These are phyloP conservation scores for Pulveroboletus sp. DNA, from an alignment of 1,284 basidiomycete genomes.

Conservation along the genomic window DNA sequence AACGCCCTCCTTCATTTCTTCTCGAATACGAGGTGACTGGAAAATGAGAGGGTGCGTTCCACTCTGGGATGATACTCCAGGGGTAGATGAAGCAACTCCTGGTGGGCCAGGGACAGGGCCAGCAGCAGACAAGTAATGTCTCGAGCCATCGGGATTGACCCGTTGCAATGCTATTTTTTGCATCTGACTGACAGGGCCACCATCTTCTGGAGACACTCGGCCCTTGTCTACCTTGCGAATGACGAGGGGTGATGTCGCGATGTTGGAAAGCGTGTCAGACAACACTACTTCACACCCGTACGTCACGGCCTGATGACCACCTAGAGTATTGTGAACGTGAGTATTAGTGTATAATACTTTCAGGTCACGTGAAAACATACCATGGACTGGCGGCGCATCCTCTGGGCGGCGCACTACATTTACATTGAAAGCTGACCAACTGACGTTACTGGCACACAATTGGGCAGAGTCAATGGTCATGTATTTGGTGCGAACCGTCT, in stretches of 20 bases:
- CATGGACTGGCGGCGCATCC: slow-evolving; percentile 54
- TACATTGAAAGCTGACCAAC: slow-evolving; percentile 94
- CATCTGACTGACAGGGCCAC: slow-evolving; percentile 93
- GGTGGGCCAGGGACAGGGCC: slow-evolving; percentile 77
- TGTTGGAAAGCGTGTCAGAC: slow-evolving; percentile 82
- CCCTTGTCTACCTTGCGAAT: slow-evolving; percentile 95
- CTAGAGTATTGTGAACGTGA: slow-evolving; percentile 47
- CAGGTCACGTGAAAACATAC: slow-evolving; percentile 58
- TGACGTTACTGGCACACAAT: slow-evolving; percentile 82
- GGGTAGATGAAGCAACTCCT: slow-evolving; percentile 62
- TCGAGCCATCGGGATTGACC: slow-evolving; percentile 75
- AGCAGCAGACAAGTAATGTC: slow-evolving; percentile 82
- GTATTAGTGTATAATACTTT: slow-evolving; percentile 39
- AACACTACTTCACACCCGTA: slow-evolving; percentile 90
- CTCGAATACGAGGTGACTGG: slow-evolving; percentile 70
- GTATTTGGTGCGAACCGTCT: slow-evolving; percentile 96
- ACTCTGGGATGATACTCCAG: slow-evolving; percentile 71
- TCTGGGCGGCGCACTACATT: slow-evolving; percentile 72
- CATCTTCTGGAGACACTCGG: slow-evolving; percentile 77
- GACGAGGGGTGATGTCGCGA: slow-evolving; percentile 82
- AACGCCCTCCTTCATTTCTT: slow-evolving; percentile 73
- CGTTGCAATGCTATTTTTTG: slow-evolving; percentile 92
- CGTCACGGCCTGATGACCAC: slow-evolving; percentile 79
- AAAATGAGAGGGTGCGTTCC: slow-evolving; percentile 79
- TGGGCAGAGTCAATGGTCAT: slow-evolving; percentile 87